phyloP scores from a whole-genome alignment of 495 filamentous ascomycete species.

The Cudoniella acicularis region DNA sequence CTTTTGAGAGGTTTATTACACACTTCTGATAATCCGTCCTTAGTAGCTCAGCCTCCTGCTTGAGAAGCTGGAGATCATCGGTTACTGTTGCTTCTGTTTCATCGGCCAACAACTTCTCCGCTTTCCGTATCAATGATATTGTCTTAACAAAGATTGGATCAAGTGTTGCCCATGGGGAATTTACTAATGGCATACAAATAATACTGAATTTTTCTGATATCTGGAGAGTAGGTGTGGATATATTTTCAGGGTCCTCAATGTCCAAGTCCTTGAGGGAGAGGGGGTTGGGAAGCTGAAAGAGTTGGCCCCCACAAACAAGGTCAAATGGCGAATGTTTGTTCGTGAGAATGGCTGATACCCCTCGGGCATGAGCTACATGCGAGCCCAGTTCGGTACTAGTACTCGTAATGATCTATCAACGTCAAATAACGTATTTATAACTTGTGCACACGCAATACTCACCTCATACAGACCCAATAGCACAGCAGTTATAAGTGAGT shows the following conservation, averaged over 20 bases:
- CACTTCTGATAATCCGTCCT: background rate
- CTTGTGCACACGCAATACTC: background rate
- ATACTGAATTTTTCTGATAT: constrained; percentile 1
- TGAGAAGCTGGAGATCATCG: background rate
- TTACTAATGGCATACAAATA: background rate
- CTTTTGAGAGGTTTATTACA: background rate
- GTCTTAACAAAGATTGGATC: background rate
- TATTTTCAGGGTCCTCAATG: background rate
- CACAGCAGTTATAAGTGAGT: constrained; percentile 1
- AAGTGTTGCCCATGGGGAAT: background rate
- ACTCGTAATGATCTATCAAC: constrained; percentile 1
- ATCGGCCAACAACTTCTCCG: background rate
- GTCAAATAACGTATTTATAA: background rate
- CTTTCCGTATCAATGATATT: background rate
- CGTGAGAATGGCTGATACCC: constrained; percentile 1
- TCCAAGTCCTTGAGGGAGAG: constrained; percentile 2
- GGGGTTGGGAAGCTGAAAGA: constrained; percentile 3
- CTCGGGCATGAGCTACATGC: background rate
- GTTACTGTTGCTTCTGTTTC: background rate
- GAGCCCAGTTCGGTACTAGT: background rate
- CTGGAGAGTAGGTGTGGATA: background rate
- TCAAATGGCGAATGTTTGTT: constrained; percentile 2
- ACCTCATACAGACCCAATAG: constrained; percentile 5
- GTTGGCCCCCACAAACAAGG: background rate
- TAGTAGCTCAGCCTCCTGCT: background rate